Percentiles rank a stretch among this genome's conserved stretches.
phyloP scores from a whole-genome alignment of 305 asterid genomes.

The Lippia alba region DNA sequence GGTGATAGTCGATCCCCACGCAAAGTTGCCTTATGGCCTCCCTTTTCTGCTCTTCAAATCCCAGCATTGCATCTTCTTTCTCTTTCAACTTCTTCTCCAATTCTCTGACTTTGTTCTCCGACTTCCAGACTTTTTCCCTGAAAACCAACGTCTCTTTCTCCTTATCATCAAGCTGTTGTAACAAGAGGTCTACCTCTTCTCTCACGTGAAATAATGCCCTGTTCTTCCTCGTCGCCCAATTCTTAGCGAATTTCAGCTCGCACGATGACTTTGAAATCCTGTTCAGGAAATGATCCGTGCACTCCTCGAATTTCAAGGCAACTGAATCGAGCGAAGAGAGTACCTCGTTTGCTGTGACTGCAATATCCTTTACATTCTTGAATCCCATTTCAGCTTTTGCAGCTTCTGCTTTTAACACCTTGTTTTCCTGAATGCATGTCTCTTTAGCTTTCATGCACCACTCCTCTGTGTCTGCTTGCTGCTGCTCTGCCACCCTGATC shows the following conservation, averaged over 20 bases:
- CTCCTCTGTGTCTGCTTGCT: slow-evolving; percentile 58
- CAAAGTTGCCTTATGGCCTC: slow-evolving; percentile 94
- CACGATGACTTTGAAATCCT: slow-evolving; percentile 76
- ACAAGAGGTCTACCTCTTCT: slow-evolving; percentile 58
- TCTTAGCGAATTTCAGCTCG: slow-evolving; percentile 68
- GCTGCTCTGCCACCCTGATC: slow-evolving; percentile 64
- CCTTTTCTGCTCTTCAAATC: slow-evolving; percentile 72
- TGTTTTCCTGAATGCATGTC: slow-evolving; percentile 35
- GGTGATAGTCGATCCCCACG: slow-evolving; percentile 88
- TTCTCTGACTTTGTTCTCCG: slow-evolving; percentile 71
- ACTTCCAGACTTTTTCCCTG: slow-evolving; percentile 71
- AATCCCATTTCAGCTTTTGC: slow-evolving; percentile 37
- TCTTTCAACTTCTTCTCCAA: slow-evolving; percentile 64
- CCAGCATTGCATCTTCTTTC: slow-evolving; percentile 66
- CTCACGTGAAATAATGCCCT: slow-evolving; percentile 40
- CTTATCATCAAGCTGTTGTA: slow-evolving; percentile 66
- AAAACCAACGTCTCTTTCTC: slow-evolving; percentile 68
- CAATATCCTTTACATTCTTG: slow-evolving; percentile 49
- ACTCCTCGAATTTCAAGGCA: slow-evolving; percentile 58
- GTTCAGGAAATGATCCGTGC: slow-evolving; percentile 58
- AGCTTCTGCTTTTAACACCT: slow-evolving; percentile 44
- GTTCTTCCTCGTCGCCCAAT: slow-evolving; percentile 77
- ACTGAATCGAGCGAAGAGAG: slow-evolving; percentile 58
- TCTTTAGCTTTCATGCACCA: slow-evolving; percentile 51
- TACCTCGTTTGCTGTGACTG: slow-evolving; percentile 54